phyloP scores from a whole-genome alignment of 164 flowering plant genomes.

The Hamamelis virginiana region DNA sequence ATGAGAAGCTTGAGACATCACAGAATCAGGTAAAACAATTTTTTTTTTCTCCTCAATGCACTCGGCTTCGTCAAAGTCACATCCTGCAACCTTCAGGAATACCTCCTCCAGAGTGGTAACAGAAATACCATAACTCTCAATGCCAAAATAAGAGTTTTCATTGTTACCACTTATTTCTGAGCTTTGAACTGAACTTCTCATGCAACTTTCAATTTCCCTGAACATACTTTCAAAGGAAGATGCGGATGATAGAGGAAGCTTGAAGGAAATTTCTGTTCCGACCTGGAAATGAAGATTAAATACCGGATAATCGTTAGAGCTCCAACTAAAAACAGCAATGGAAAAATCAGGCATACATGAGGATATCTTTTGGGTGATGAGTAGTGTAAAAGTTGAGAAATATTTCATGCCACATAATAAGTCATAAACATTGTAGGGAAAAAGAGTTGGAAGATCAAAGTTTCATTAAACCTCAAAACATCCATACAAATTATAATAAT shows the following conservation, averaged over 20 bases:
- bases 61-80: constrained; percentile 52
- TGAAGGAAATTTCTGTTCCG: constrained; percentile 93
- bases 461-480: neutral
- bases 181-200: constrained; percentile 37
- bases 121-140: constrained; percentile 96
- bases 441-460: neutral
- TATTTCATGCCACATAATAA: neutral
- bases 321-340: neutral
- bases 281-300: constrained; percentile 49
- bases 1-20: constrained; percentile 30
- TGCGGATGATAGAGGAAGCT: constrained; percentile 91
- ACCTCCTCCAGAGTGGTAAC: constrained; percentile 98
- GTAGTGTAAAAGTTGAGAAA: neutral
- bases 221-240: constrained; percentile 88
- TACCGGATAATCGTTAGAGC: neutral
- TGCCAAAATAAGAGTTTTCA: constrained; percentile 41
- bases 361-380: neutral
- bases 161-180: constrained; percentile 20
- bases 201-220: constrained; percentile 82
- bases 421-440: neutral
- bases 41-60: constrained; percentile 21
- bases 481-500: neutral
- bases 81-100: constrained; percentile 91
- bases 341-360: neutral
- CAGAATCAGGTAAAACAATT: constrained; percentile 26